Percentiles rank a stretch among this genome's conserved stretches.
Evolutionary conservation across 345 rosid species (phyloP).

Genomic region (Clausena lansium): DNA sequence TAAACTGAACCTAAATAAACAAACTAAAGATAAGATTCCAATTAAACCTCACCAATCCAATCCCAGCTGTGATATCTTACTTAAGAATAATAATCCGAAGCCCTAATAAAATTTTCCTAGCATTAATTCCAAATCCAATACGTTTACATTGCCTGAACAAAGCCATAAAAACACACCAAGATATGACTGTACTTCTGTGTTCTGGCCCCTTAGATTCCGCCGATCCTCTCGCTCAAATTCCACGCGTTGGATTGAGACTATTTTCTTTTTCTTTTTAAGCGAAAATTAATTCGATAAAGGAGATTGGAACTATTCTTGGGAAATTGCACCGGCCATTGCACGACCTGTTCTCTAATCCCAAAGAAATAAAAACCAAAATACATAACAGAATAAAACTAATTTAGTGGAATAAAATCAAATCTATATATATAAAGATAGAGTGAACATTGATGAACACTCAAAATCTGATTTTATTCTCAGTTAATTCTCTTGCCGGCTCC

Average conservation of each 20-base stretch:
- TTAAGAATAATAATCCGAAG: conserved; percentile 9
- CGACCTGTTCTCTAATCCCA: conserved; percentile 20
- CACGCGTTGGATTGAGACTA: conserved; percentile 21
- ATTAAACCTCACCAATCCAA: neutral
- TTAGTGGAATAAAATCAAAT: conserved; percentile 21
- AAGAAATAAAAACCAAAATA: too few species aligned
- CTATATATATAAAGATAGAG: neutral
- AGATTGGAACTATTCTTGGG: neutral
- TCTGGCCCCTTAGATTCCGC: conserved; percentile 34
- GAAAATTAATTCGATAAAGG: neutral
- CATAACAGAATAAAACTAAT: neutral
- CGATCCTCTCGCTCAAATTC: conserved; percentile 22
- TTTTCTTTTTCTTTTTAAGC: neutral
- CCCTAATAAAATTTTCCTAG: neutral
- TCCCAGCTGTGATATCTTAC: conserved; percentile 18
- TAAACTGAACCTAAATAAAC: neutral
- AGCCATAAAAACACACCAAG: conserved; percentile 20
- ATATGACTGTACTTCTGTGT: neutral
- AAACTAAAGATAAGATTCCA: neutral
- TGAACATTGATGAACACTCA: conserved; percentile 4
- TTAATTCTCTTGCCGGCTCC: conserved; percentile 13
- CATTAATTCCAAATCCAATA: neutral
- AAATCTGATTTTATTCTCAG: conserved; percentile 30
- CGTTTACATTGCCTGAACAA: conserved; percentile 28
- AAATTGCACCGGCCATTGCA: conserved; percentile 37